Base-by-base conservation (phyloP, 805 yeast genomes). In the Isabelozyma heimii region DNA sequence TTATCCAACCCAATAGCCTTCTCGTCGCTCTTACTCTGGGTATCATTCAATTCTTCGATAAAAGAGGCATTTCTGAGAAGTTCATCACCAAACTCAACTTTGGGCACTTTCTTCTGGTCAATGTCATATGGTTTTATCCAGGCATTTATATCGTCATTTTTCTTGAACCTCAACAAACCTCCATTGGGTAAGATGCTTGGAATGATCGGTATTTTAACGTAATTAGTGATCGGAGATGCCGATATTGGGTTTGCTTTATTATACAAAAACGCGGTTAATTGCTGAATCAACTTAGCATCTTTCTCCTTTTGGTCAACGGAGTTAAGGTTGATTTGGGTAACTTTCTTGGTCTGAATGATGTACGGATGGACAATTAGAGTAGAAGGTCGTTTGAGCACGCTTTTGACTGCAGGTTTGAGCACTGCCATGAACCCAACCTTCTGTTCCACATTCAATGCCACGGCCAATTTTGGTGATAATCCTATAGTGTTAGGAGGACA, bases 1-100 rank as follows among this genome's bases (percentile, higher is more conserved):
- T 65, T 57, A 27, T 82, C 84, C 42, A 84, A 72, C 0, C 94
- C 96, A 39, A 87, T 80, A 4, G 83, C 77, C 1, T 59, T 56
- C 6, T 55, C 51, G 8, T 16, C 27, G 4, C 14, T 16, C 9
- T 40, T 17, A 5, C 51, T 43, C 6, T 45, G 47, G 3, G 47
- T 44, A 8, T 10, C 28, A 7, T 37, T 30, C n/a, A 7, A 15
- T 5, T 46, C 44, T 33, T 65, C 59, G 20, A 69, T 58, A 51
- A 73, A 75, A 1, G 84, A 76, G 26, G 65, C 71, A 1, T 75
- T 66, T 33, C 81, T 62, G 37, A 81, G 58, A 1, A 80, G 47
- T 12, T 79, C 82, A 2, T 73, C 77, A 3, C 83, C 86, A 7
- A 81, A 47, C 49, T 80, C 85, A 13, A 87, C 63, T 40, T 59